Conservation (phyloP, 2,329 filamentous ascomycete genomes). For the Clonostachys byssicola region DNA sequence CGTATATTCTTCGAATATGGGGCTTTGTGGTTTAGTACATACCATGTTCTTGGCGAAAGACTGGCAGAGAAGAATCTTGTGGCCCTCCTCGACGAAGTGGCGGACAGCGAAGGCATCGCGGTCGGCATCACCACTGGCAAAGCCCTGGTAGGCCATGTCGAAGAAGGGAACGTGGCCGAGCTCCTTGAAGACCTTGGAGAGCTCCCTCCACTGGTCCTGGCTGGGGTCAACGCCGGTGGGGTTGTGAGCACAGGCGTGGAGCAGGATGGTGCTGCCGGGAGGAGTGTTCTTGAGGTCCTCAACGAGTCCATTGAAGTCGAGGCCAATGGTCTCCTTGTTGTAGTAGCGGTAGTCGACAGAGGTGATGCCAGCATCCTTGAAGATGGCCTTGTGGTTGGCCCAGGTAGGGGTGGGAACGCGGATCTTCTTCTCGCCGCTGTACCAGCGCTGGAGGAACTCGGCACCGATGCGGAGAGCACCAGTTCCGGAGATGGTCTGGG, state of each 20-base stretch:
- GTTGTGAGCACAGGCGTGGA: slow-evolving; percentile 98
- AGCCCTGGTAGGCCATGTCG: slow-evolving; percentile 99
- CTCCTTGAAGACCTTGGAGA: slow-evolving; percentile 81
- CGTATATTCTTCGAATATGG: neutral
- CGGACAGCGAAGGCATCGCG: slow-evolving; percentile 91
- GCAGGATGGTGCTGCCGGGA: slow-evolving; percentile 81
- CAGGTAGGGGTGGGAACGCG: slow-evolving; percentile 96
- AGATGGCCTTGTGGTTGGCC: slow-evolving; percentile 97
- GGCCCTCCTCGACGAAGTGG: slow-evolving; percentile 89
- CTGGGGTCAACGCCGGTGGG: slow-evolving; percentile 95
- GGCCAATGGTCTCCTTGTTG: slow-evolving; percentile 96
- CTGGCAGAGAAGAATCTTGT: slow-evolving; percentile 83
- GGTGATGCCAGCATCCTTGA: slow-evolving; percentile 85
- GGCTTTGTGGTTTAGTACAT: slow-evolving; percentile 13
- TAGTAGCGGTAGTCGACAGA: slow-evolving; percentile 98
- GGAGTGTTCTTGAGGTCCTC: slow-evolving; percentile 87
- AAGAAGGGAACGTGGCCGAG: slow-evolving; percentile 93
- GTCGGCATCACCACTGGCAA: slow-evolving; percentile 88
- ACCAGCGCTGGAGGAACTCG: slow-evolving; percentile 89
- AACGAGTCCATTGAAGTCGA: slow-evolving; percentile 93
- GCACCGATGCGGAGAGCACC: slow-evolving; percentile 92
- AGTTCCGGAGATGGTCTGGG: slow-evolving; percentile 97
- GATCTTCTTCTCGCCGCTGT: slow-evolving; percentile 87
- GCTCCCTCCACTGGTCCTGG: slow-evolving; percentile 85
- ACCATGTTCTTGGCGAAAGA: slow-evolving; percentile 99